Conservation (phyloP, 352 stramenopile genomes). For the Phytophthora citricola region DNA sequence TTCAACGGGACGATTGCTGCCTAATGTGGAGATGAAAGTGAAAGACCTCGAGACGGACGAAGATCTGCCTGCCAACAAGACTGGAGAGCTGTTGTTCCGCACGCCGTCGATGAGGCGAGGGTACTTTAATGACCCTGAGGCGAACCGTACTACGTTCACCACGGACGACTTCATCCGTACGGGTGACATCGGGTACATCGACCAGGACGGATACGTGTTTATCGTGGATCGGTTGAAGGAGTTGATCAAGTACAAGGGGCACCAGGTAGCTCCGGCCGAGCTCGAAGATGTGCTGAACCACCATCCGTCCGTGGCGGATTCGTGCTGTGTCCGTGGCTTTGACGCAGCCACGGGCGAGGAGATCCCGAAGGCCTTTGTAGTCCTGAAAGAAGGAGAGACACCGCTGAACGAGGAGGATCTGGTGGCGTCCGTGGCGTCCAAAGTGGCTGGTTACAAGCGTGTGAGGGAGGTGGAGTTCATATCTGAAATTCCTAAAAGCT, state of each 20-base stretch:
- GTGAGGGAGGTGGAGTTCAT: constrained; percentile 91
- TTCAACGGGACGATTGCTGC: constrained; percentile 42
- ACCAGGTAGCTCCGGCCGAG: constrained; percentile 93
- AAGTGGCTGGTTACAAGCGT: constrained; percentile 89
- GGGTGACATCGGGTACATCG: constrained; percentile 92
- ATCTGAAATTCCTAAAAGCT: constrained; percentile 87
- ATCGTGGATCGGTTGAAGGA: constrained; percentile 95
- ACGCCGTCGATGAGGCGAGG: constrained; percentile 93
- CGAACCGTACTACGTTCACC: constrained; percentile 82
- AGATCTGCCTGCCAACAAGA: constrained; percentile 41
- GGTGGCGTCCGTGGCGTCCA: constrained; percentile 81
- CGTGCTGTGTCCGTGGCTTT: constrained; percentile 55
- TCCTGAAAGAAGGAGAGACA: constrained; percentile 58
- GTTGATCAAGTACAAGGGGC: constrained; percentile 96
- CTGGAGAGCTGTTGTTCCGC: constrained; percentile 87
- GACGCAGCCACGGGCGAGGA: constrained; percentile 74
- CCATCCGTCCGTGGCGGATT: constrained; percentile 63
- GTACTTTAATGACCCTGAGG: constrained; percentile 89
- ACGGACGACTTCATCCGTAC: constrained; percentile 87
- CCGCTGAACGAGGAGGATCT: constrained; percentile 72
- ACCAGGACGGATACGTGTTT: constrained; percentile 93
- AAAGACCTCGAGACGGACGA: constrained; percentile 50
- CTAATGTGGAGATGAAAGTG: constrained; percentile 61
- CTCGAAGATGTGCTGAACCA: constrained; percentile 91
- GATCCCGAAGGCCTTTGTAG: constrained; percentile 92